These are phyloP conservation scores for Monilinia laxa DNA, from an alignment of 2,329 filamentous ascomycete genomes.

Conservation along the genomic window DNA sequence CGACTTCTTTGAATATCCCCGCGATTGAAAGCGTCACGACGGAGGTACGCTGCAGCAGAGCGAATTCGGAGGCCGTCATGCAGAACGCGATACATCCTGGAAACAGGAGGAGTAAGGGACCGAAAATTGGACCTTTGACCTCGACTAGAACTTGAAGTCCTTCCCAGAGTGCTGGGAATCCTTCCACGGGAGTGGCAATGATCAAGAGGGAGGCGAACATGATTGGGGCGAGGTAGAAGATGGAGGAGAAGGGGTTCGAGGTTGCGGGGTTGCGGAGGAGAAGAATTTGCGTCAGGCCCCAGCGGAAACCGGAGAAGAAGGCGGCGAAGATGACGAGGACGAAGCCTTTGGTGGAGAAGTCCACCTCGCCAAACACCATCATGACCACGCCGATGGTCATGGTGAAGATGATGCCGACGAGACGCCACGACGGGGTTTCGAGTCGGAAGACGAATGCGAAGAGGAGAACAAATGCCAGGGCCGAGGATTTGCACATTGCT, in stretches of 20 bases:
- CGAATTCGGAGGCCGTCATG: constrained; percentile 97
- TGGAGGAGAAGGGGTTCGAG: constrained; percentile 92
- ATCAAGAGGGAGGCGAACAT: constrained; percentile 85
- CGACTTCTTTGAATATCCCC: constrained; percentile 97
- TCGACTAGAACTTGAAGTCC: constrained; percentile 64
- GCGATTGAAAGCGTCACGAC: constrained; percentile 96
- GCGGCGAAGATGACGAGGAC: constrained; percentile 88
- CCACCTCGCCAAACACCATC: constrained; percentile 96
- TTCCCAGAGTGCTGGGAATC: constrained; percentile 63
- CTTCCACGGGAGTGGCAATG: constrained; percentile 85
- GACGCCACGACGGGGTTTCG: constrained; percentile 80
- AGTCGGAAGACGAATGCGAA: constrained; percentile 95
- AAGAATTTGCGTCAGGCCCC: constrained; percentile 97
- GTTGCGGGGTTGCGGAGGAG: constrained; percentile 92
- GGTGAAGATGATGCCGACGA: constrained; percentile 81
- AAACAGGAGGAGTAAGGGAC: constrained; percentile 77
- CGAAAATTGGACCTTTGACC: constrained; percentile 65
- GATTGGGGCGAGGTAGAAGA: constrained; percentile 95
- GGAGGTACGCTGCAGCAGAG: constrained; percentile 87
- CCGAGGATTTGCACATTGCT: constrained; percentile 98
- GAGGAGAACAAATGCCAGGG: constrained; percentile 88
- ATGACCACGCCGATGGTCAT: constrained; percentile 95
- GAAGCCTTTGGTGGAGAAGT: constrained; percentile 85
- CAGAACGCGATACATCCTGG: constrained; percentile 89
- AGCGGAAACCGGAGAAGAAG: constrained; percentile 95